Conservation (phyloP, 2,329 filamentous ascomycete genomes). For the Venturia pyrina region DNA sequence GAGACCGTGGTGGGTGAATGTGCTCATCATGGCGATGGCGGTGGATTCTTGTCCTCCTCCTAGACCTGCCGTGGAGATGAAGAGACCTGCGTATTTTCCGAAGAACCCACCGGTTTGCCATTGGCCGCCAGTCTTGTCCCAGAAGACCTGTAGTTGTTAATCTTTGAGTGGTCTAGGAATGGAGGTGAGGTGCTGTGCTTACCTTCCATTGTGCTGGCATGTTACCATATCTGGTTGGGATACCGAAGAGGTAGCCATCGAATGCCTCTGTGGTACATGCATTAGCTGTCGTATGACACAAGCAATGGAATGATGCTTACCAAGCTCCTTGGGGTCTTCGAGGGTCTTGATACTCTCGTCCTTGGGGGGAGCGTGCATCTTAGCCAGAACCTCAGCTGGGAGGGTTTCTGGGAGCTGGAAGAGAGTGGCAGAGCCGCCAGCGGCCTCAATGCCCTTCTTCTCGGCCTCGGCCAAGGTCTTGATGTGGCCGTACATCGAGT, state of each 20-base stretch:
- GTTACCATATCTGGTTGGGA: slow-evolving; percentile 94
- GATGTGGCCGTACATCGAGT: slow-evolving; percentile 93
- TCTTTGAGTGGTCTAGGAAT: not conserved
- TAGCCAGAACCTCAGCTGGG: slow-evolving; percentile 65
- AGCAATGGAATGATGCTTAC: not conserved
- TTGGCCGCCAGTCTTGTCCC: slow-evolving; percentile 80
- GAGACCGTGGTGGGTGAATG: slow-evolving; percentile 85
- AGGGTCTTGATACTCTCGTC: slow-evolving; percentile 51
- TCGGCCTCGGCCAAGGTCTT: slow-evolving; percentile 76
- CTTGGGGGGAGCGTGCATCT: slow-evolving; percentile 87
- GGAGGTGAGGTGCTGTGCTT: not conserved
- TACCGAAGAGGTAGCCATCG: slow-evolving; percentile 85
- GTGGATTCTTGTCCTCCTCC: slow-evolving; percentile 95
- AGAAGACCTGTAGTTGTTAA: slow-evolving; percentile 51
- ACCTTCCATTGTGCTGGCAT: slow-evolving; percentile 78
- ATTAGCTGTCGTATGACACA: not conserved
- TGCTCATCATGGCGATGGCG: slow-evolving; percentile 69
- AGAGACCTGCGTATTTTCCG: slow-evolving; percentile 86
- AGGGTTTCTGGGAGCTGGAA: slow-evolving; percentile 75
- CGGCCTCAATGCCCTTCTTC: slow-evolving; percentile 68
- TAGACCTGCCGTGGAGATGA: slow-evolving; percentile 72
- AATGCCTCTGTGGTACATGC: slow-evolving; percentile 52
- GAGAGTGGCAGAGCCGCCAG: slow-evolving; percentile 9
- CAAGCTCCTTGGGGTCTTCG: slow-evolving; percentile 38
- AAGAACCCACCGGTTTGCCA: slow-evolving; percentile 69